These are phyloP conservation scores for Epithele typhae DNA, from an alignment of 768 basidiomycete species.

Conservation along the genomic window DNA sequence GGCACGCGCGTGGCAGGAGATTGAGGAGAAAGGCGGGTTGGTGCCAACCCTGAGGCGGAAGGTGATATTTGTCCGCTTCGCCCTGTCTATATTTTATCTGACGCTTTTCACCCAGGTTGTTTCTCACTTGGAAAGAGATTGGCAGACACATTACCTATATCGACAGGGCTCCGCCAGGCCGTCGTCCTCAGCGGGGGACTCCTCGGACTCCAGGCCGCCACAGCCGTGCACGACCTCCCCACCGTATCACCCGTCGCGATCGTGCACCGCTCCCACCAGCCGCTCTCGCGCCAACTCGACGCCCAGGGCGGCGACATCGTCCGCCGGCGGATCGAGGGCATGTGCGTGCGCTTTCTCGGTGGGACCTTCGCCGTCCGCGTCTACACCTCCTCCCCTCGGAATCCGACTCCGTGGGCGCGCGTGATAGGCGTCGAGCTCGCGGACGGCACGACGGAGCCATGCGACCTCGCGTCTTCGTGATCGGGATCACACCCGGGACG, in stretches of 20 bases:
- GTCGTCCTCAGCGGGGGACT: conserved; percentile 67
- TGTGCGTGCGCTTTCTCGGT: conserved; percentile 55
- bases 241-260: conserved; percentile 46
- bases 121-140: no score
- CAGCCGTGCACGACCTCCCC: conserved; percentile 60
- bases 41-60: no score
- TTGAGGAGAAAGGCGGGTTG: no score
- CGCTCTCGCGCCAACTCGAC: conserved; percentile 57
- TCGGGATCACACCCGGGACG: conserved; percentile 72
- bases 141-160: no score
- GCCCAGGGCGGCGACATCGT: conserved; percentile 57
- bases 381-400: conserved; percentile 28
- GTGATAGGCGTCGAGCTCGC: conserved; percentile 48
- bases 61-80: no score
- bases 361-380: conserved; percentile 35
- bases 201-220: conserved; percentile 71
- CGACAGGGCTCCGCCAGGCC: conserved; percentile 31
- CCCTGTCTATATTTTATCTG: no score
- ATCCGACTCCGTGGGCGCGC: conserved; percentile 27
- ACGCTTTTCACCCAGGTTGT: no score
- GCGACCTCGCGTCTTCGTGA: conserved; percentile 62
- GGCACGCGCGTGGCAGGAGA: no score
- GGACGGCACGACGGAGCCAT: conserved; percentile 41
- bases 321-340: conserved; percentile 50
- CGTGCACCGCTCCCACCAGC: conserved; percentile 46